Evolutionary conservation across 1,284 basidiomycete species (phyloP).

Genomic region (Takashimella tepidaria): DNA sequence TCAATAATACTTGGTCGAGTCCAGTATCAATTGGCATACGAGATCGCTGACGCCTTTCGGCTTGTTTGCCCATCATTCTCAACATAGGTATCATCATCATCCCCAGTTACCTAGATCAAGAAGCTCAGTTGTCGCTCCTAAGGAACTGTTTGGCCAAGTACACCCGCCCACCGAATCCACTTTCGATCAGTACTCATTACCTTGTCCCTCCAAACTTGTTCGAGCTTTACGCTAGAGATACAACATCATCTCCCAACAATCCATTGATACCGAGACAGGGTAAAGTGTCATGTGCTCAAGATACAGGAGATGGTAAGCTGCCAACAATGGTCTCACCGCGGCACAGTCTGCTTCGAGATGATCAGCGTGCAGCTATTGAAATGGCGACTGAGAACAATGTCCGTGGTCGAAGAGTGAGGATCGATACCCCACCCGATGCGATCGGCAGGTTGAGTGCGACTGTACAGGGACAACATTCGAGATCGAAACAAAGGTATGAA

Average conservation of each 20-base stretch:
- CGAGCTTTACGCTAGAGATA: constrained; percentile 45
- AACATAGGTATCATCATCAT: constrained; percentile 69
- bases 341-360: constrained; percentile 13
- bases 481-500: neutral
- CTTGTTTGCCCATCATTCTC: neutral
- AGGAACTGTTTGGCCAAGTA: constrained; percentile 67
- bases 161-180: constrained; percentile 71
- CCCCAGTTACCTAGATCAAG: constrained; percentile 60
- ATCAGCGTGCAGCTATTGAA: neutral
- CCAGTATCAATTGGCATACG: too few relatives aligned
- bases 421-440: neutral
- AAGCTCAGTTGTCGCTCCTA: constrained; percentile 62
- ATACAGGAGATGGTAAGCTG: too few relatives aligned
- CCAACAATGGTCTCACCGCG: too few relatives aligned
- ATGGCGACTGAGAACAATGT: neutral
- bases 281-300: too few relatives aligned
- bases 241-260: too few relatives aligned
- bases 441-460: constrained; percentile 14
- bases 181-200: constrained; percentile 82
- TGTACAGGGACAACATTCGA: too few relatives aligned
- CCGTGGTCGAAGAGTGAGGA: neutral
- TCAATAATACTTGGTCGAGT: too few relatives aligned
- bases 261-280: too few relatives aligned
- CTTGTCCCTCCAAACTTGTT: constrained; percentile 58
- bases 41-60: neutral